These are phyloP conservation scores for Astrephomene gubernaculifera DNA, from an alignment of 139 green algal genomes.

Conservation along the genomic window DNA sequence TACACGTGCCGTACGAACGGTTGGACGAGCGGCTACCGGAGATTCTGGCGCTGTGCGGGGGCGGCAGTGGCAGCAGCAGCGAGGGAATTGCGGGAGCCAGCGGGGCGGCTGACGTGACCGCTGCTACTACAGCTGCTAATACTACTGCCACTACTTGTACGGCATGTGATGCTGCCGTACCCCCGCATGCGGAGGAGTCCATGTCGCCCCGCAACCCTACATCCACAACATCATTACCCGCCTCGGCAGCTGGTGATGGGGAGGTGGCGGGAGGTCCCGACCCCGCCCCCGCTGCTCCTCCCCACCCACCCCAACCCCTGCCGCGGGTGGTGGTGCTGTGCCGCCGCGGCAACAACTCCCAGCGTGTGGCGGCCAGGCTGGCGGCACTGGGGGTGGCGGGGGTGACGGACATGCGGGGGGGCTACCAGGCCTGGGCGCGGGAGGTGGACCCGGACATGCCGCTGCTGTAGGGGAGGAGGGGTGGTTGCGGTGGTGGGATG, in stretches of 20 bases:
- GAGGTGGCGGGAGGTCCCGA: no score
- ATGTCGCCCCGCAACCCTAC: no score
- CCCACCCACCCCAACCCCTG: no score
- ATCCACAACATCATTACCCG: no score
- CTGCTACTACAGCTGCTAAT: no score
- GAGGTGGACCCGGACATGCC: slow-evolving; percentile 72
- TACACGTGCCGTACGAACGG: slow-evolving; percentile 67
- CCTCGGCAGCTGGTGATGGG: no score
- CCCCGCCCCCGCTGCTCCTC: no score
- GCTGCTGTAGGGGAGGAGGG: slow-evolving; percentile 18
- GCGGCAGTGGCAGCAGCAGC: not conserved
- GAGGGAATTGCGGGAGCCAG: not conserved
- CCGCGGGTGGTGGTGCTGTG: slow-evolving; percentile 87
- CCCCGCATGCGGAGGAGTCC: no score
- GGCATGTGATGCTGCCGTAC: no score
- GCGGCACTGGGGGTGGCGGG: slow-evolving; percentile 63
- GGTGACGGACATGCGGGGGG: slow-evolving; percentile 84
- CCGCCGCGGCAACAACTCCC: slow-evolving; percentile 94
- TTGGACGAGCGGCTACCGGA: slow-evolving; percentile 46
- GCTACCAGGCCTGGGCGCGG: slow-evolving; percentile 82
- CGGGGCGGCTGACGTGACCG: not conserved
- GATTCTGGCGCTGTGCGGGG: slow-evolving; percentile 49
- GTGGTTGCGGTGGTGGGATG: no score
- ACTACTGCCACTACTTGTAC: no score
- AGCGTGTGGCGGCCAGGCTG: slow-evolving; percentile 81